Evolutionary conservation across 192 early-diverging fungal species (phyloP).

Genomic region (Kickxella alabastrina): DNA sequence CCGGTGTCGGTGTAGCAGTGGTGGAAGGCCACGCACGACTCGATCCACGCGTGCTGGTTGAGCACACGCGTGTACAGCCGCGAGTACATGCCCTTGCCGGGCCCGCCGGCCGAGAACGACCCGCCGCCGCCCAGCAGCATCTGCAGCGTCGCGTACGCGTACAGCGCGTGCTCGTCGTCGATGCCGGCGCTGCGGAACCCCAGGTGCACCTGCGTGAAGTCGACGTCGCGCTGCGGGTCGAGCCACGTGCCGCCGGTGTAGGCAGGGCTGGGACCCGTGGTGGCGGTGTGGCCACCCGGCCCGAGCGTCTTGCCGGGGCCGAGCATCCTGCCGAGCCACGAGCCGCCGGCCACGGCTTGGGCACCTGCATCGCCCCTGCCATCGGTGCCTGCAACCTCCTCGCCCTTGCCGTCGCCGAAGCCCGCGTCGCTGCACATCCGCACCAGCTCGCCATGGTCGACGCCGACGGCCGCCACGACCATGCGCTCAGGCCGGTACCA

Average conservation of each 20-base stretch:
- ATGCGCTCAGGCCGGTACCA: conserved; percentile 94
- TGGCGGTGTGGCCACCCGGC: conserved; percentile 20
- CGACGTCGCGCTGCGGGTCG: conserved; percentile 62
- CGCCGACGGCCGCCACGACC: conserved; percentile 82
- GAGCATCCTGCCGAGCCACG: conserved; percentile 30
- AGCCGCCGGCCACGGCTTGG: background rate
- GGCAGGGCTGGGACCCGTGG: conserved; percentile 45
- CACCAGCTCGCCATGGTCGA: conserved; percentile 80
- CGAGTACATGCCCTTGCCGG: conserved; percentile 99
- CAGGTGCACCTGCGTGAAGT: conserved; percentile 83
- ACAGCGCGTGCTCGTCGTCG: conserved; percentile 73
- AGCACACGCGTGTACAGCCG: conserved; percentile 92
- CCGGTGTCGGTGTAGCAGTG: conserved; percentile 87
- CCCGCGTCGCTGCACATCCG: conserved; percentile 58
- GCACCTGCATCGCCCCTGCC: background rate
- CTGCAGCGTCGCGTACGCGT: conserved; percentile 85
- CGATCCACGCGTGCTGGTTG: conserved; percentile 92
- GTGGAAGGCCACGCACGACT: conserved; percentile 89
- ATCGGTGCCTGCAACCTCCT: conserved; percentile 17
- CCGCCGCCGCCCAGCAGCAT: conserved; percentile 93
- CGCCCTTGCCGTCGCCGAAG: conserved; percentile 63
- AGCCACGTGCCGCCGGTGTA: conserved; percentile 84
- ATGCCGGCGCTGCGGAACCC: conserved; percentile 84
- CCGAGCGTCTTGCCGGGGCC: conserved; percentile 1
- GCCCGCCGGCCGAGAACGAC: conserved; percentile 95